Base-by-base conservation (phyloP, 345 rosid genomes). In the Capsella bursapastoris region DNA sequence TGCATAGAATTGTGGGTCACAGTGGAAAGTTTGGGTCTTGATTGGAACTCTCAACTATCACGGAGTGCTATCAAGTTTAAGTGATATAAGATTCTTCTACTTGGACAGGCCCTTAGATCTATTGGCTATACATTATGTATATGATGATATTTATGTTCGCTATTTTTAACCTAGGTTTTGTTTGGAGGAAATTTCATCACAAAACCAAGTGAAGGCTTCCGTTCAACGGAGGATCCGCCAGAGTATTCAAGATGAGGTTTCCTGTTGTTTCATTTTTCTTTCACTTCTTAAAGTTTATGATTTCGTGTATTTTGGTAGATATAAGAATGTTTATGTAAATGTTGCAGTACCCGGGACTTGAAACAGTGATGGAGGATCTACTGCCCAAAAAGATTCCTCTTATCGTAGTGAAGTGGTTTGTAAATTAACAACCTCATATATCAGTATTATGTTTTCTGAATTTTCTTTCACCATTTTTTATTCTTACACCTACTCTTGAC, bases 161-260 rank as follows among this genome's bases (percentile, higher is more conserved):
- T 44, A n/a, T 35, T 66, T n/a, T 27, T 29, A 40, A 70, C 13
- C 12, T 72, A 96, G 99, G 86, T 96, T 96, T 84, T 88, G 89
- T 2, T 78, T 82, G 8, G 98, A 96, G 81, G 99, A 96, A 8
- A 90, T 96, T 14, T 96, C 99, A 3, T 83, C 96, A 41, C 99
- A 92, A 64, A 96, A 96, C 82, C 99, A 96, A 87, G 97, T 96
- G 43, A 96, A 96, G 73, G 99, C 99, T 32, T 96, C 99, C 38
- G 98, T 92, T 45, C 99, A 96, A 74, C 86, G 99, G 10, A 92
- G 80, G 82, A 90, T 96, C 52, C 92, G 98, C 35, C 99, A 92
- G 70, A 90, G 98, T 79, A 96, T 92, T 64, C 97, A 89, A 13
- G 99, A 96, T 40, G 98, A 96, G 97, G 99, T 92, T 41, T 28